Conservation (phyloP, 2,329 filamentous ascomycete genomes). For the Zymoseptoria pseudotritici region DNA sequence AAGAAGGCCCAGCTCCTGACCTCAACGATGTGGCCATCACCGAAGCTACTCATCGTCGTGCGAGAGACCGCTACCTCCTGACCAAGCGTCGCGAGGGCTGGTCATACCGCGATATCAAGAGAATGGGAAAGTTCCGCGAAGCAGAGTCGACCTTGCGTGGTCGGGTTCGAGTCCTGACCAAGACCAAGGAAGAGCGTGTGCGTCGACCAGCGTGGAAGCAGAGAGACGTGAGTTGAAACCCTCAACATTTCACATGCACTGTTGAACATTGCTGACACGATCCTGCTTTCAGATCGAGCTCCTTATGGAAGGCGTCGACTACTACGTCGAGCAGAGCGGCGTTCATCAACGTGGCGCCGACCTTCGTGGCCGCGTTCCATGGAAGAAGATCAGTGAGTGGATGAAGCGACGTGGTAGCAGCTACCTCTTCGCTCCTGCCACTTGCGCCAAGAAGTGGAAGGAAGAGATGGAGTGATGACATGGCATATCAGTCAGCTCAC, state of each 20-base stretch:
- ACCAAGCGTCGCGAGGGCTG: constrained; percentile 48
- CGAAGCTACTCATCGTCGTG: constrained; percentile 13
- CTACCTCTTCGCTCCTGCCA: constrained; percentile 54
- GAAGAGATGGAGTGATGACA: constrained; percentile 30
- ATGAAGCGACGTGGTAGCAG: constrained; percentile 47
- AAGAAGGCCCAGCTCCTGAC: constrained; percentile 3
- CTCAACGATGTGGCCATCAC: constrained; percentile 11
- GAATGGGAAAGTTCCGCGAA: constrained; percentile 49
- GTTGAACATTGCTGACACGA: constrained; percentile 6
- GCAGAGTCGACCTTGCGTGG: constrained; percentile 68
- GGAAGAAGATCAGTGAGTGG: constrained; percentile 52
- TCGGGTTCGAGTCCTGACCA: constrained; percentile 58
- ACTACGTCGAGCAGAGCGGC: constrained; percentile 8
- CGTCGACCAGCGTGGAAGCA: constrained; percentile 58
- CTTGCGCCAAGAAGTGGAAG: constrained; percentile 56
- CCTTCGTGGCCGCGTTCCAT: constrained; percentile 37
- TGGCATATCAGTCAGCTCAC: neutral
- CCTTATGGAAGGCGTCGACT: constrained; percentile 17
- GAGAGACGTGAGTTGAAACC: constrained; percentile 54
- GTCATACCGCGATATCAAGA: constrained; percentile 59
- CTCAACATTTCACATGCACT: neutral
- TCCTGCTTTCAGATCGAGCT: constrained; percentile 21
- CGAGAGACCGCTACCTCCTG: constrained; percentile 39
- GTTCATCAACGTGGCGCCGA: constrained; percentile 2
- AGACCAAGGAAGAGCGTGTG: constrained; percentile 53